phyloP scores from a whole-genome alignment of 163 green algal species.

The Chlorella variabilis region DNA sequence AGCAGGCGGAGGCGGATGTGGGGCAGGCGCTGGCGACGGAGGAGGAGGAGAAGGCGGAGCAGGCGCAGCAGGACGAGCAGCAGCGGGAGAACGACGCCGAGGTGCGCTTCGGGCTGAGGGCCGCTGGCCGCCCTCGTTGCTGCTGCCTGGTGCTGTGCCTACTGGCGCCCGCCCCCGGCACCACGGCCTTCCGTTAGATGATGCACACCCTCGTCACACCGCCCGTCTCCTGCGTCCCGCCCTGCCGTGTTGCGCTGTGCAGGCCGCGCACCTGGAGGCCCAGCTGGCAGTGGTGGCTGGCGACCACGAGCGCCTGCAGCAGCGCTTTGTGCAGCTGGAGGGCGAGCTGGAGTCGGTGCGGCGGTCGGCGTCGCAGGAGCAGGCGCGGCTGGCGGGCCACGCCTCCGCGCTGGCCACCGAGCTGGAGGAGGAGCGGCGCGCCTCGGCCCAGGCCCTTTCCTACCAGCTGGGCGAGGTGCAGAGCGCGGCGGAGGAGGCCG shows the following conservation, averaged over 20 bases:
- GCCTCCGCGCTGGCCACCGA: background rate
- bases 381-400: background rate
- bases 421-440: constrained; percentile 14
- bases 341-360: background rate
- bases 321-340: constrained; percentile 15
- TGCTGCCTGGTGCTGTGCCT: no score
- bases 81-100: background rate
- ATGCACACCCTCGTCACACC: no score
- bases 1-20: background rate
- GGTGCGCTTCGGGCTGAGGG: no score
- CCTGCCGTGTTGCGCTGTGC: background rate
- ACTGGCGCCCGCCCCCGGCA: no score
- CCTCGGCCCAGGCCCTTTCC: background rate
- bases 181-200: no score
- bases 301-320: constrained; percentile 7
- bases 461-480: constrained; percentile 11
- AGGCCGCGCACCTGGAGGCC: background rate
- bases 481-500: background rate
- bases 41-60: no score
- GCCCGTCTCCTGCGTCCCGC: no score
- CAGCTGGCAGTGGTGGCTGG: constrained; percentile 4
- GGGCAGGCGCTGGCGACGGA: background rate
- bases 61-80: background rate
- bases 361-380: background rate
- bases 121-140: no score